Base-by-base conservation (phyloP, 371 early-diverging fungal genomes). In the Mucor mucedo region DNA sequence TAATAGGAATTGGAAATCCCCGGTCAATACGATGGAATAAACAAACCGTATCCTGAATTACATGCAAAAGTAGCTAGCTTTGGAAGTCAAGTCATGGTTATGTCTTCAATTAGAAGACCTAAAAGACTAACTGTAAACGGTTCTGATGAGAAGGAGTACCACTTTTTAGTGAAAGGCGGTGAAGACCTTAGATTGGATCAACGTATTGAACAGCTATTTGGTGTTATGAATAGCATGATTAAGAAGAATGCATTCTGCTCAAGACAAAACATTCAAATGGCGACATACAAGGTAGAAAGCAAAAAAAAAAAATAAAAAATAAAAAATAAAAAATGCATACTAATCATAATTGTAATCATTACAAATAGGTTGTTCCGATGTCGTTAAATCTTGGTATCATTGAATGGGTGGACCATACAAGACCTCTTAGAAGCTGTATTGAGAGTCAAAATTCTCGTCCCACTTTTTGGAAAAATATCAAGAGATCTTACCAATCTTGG, bases 151-250 rank as follows among this genome's bases (percentile, higher is more conserved):
- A 78, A 79, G 35, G 86, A 87, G 33, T 82, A 92, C 42, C 62
- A 77, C 11, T 92, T 89, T 71, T 78, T 93, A 21, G 89, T 92
- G 30, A 93, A 93, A 87, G 92, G 91, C 14, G 93, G 93, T 5
- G 93, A 93, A 65, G 93, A 93, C 70, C 71, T 93, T 41, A 82
- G 93, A 5, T 63, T 91, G 4, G 93, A 93, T 75, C 91, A 93
- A 64, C 82, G 93, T 56, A 84, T 93, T 28, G 80, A 93, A 62
- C 92, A 92, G 47, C 68, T 91, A 21, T 93, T 93, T 63, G 63
- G 69, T 11, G 76, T 91, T 16, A 90, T 92, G 92, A 93, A 93
- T 58, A 79, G 80, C 38, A 71, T 90, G n/a, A 75, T 93, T 54
- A 52, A 49, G 6, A 78, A 80, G 38, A 80, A 88, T 40, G 63